Base-by-base conservation (phyloP, 2,329 filamentous ascomycete genomes). In the Verticillium isaacii region DNA sequence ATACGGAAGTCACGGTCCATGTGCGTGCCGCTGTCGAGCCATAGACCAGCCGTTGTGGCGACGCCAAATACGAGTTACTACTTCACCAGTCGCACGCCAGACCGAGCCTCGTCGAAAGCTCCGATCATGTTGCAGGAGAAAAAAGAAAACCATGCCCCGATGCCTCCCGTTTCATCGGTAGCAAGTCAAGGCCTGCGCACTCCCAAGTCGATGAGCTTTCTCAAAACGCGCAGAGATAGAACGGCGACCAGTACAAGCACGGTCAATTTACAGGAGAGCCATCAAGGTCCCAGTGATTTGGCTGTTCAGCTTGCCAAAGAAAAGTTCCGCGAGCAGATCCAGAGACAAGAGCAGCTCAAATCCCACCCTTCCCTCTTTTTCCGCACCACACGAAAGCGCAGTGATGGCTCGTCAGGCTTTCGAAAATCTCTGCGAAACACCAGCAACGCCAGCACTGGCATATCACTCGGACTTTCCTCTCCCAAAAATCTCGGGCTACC, bases 1-100 rank as follows among this genome's bases (percentile, higher is more conserved):
- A 70, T 87, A 52, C 82, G 82, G 54, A 84, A 81, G 67, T 84
- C 84, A 1, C 81, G 75, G 62, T 87, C 85, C 0, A 82, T 86
- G 81, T 78, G 83, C 63, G 72, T 25, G 19, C 45, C 74, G 12
- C 70, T 73, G 2, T 73, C 74, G 1, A 65, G 70, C 12, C 45
- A 23, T 19, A 9, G 2, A 5, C 45, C 45, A 14, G 45, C 60
- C 60, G 25, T 52, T 56, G 0, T 60, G 57, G 23, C 65, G 63
- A 7, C 57, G 25, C 9, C 45, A 25, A 50, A 23, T 1, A n/a
- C 45, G 8, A 63, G 58, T 14, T 62, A 65, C 15, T 65, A 66
- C 14, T 62, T 61, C 55, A 52, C 32, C 39, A 54, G 14, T 25
- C 54, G 58, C 11, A 59, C 59, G 3, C 32, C 61, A 2, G 41